Conservation (phyloP, 2,329 filamentous ascomycete genomes). For the Sarocladium oryzae region DNA sequence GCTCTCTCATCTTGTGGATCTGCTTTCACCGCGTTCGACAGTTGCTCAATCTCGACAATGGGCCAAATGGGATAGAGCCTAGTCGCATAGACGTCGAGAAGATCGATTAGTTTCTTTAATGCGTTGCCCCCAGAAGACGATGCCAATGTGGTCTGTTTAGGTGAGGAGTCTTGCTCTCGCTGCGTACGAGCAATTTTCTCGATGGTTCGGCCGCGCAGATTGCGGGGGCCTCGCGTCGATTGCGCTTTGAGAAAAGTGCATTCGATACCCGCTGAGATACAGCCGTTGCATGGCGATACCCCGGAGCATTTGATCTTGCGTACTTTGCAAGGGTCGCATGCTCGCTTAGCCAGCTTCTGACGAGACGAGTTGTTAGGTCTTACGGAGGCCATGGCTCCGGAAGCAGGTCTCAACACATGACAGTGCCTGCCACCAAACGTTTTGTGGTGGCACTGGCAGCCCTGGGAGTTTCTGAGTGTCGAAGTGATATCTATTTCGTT, state of each 20-base stretch:
- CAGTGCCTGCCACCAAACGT: too few species aligned
- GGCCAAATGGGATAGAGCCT: slow-evolving; percentile 47
- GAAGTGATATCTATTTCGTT: too few species aligned
- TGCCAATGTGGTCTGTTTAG: slow-evolving; percentile 13
- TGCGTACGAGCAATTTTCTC: slow-evolving; percentile 29
- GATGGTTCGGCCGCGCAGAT: slow-evolving; percentile 37
- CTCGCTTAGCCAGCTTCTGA: slow-evolving; percentile 30
- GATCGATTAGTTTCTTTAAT: neutral
- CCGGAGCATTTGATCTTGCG: slow-evolving; percentile 46
- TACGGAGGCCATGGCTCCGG: neutral
- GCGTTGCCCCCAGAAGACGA: too few species aligned
- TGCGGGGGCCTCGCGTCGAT: slow-evolving; percentile 38
- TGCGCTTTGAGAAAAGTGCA: slow-evolving; percentile 44
- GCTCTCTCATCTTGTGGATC: slow-evolving; percentile 27
- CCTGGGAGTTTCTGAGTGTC: too few species aligned
- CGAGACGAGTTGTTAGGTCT: neutral
- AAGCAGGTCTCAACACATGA: neutral
- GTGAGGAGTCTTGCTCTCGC: slow-evolving; percentile 19
- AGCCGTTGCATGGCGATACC: slow-evolving; percentile 38
- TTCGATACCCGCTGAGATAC: slow-evolving; percentile 35
- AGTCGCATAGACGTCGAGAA: slow-evolving; percentile 39
- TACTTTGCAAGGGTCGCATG: slow-evolving; percentile 47
- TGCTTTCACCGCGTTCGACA: slow-evolving; percentile 30
- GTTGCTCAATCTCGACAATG: slow-evolving; percentile 37
- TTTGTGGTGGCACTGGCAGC: too few species aligned